A percentile compares a stretch with the other conserved stretches of the same genome.
These are phyloP conservation scores for Botrytis aclada DNA, from an alignment of 2,329 filamentous ascomycete species.

Conservation along the genomic window DNA sequence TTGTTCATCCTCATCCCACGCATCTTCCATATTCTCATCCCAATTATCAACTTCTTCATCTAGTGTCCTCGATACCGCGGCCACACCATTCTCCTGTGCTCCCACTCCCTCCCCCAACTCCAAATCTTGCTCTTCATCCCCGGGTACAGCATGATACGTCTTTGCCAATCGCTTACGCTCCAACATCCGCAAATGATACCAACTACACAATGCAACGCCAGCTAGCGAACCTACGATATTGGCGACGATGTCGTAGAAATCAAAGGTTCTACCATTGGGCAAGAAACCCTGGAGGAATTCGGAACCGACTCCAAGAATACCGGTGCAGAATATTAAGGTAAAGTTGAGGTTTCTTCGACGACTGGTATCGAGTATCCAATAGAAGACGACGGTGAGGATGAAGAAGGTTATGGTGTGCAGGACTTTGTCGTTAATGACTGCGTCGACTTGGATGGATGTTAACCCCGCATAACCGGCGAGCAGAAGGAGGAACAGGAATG, in stretches of 20 bases:
- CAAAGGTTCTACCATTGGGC: constrained; percentile 68
- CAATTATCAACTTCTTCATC: constrained; percentile 89
- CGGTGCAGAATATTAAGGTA: constrained; percentile 76
- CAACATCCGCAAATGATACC: constrained; percentile 95
- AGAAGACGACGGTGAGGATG: constrained; percentile 80
- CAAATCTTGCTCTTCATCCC: constrained; percentile 61
- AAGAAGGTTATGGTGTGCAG: constrained; percentile 89
- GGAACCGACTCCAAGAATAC: constrained; percentile 66
- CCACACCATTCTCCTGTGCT: constrained; percentile 64
- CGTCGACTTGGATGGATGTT: constrained; percentile 55
- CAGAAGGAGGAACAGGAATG: constrained; percentile 68
- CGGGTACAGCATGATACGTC: constrained; percentile 67
- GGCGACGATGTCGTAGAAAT: constrained; percentile 81
- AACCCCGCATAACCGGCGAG: constrained; percentile 78
- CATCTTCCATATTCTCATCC: constrained; percentile 75
- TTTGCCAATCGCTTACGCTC: constrained; percentile 76
- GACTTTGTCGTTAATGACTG: constrained; percentile 79
- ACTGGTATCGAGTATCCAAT: constrained; percentile 93
- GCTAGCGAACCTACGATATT: constrained; percentile 77
- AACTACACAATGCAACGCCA: constrained; percentile 72
- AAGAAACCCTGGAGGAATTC: constrained; percentile 74
- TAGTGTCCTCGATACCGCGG: constrained; percentile 46
- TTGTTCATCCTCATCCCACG: constrained; percentile 58
- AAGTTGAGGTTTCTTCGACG: constrained; percentile 82
- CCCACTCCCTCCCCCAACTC: constrained; percentile 65